Base-by-base conservation (phyloP, 208 protist genomes). In the Phytomonas sp. region DNA sequence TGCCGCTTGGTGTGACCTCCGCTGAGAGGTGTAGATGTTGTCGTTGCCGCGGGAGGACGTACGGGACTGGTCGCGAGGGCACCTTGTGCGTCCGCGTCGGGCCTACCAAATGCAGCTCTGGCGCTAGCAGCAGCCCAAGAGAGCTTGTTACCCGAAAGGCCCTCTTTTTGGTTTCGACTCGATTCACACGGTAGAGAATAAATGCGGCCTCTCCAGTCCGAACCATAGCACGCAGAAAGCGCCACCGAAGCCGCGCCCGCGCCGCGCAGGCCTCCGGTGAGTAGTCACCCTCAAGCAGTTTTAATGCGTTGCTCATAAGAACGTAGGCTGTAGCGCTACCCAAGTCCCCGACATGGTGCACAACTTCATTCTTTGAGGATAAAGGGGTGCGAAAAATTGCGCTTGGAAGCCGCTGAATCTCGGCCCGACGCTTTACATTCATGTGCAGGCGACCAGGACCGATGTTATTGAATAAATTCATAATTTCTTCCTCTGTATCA, bases 181-280 rank as follows among this genome's bases (percentile, higher is more conserved):
- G 80, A 29, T 72, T 87, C n/a, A 70, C 75, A 37, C 77, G 74
- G 71, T 91, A 85, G 33, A 93, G 71, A 30, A 93, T 75, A 70
- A 87, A 91, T 17, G 79, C 70, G 0, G 87, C 90, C 75, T 92
- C 84, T 2, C 90, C 90, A 53, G 87, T 93, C n/a, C 80, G 61
- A 30, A 95, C 90, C 36, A 95, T 78, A 4, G 82, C 72, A 28
- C 90, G 87, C 28, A 95, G 67, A 71, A 84, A 95, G 59, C 84
- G 78, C 87, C 90, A 95, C 26, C 90, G 87, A 62, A 85, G 75
- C 51, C 74, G 75, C 4, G 85, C 86, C 70, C 90, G 73, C 56
- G 73, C 43, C 33, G 70, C 46, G 60, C 67, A 23, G 29, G 75
- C 62, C 37, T 82, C 71, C 60, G 60, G 43, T 36, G 80, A 78